Evolutionary conservation across 2,329 filamentous ascomycete species (phyloP).

Genomic region (Pyrenochaeta sp.): DNA sequence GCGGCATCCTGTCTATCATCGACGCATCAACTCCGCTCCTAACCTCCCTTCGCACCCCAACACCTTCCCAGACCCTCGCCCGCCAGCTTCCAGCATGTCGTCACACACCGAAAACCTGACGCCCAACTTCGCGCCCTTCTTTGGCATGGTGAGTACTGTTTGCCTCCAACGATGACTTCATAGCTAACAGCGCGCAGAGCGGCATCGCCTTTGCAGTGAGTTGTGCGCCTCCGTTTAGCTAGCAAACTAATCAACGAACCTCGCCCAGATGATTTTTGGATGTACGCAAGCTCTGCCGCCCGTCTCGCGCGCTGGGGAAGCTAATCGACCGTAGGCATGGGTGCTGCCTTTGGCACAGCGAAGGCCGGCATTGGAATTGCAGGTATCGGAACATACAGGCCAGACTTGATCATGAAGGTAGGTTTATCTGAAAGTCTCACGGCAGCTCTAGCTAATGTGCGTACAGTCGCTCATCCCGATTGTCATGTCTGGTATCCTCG

Average conservation of each 20-base stretch:
- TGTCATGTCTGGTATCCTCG: constrained; percentile 99
- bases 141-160: constrained; percentile 87
- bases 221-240: constrained; percentile 17
- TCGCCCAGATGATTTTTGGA: constrained; percentile 75
- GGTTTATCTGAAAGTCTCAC: not conserved
- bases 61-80: constrained; percentile 3
- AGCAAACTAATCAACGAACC: constrained; percentile 30
- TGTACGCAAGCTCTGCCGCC: constrained; percentile 61
- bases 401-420: constrained; percentile 92
- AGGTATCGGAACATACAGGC: constrained; percentile 82
- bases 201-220: constrained; percentile 75
- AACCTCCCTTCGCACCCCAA: constrained; percentile 5
- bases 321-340: constrained; percentile 60
- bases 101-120: constrained; percentile 47
- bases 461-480: constrained; percentile 80
- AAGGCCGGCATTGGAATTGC: constrained; percentile 90
- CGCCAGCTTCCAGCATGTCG: constrained; percentile 23
- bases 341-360: constrained; percentile 85
- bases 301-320: constrained; percentile 8
- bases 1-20: constrained; percentile 12
- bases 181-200: constrained; percentile 62
- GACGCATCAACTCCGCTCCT: constrained; percentile 10
- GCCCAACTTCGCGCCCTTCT: constrained; percentile 85
- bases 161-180: constrained; percentile 27
- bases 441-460: constrained; percentile 28